Conservation (phyloP, 139 green algal species). For the Chlorokybus atmophyticus region DNA sequence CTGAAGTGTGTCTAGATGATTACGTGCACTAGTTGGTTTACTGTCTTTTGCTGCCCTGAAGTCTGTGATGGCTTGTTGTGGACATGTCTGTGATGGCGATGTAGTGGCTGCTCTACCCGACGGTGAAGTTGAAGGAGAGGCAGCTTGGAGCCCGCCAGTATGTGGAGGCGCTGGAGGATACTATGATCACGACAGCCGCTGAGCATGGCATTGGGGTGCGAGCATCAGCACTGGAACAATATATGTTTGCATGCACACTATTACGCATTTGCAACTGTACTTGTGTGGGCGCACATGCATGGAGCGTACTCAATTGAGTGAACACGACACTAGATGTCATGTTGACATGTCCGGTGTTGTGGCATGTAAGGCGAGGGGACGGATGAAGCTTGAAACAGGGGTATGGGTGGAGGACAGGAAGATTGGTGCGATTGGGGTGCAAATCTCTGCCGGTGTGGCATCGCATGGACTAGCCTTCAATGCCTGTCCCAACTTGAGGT, state of each 20-base stretch:
- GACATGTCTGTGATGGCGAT: too few species aligned
- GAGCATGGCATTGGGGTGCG: slow-evolving; percentile 23
- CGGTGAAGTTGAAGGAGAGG: slow-evolving; percentile 52
- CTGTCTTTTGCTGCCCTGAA: too few species aligned
- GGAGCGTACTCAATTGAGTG: too few species aligned
- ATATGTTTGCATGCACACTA: too few species aligned
- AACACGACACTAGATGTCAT: too few species aligned
- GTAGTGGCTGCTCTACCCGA: slow-evolving; percentile 66
- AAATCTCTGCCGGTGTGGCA: slow-evolving; percentile 65
- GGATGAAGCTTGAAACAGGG: slow-evolving; percentile 49
- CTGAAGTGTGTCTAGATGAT: too few species aligned
- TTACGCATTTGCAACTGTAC: too few species aligned
- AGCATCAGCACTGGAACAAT: too few species aligned
- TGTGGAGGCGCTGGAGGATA: slow-evolving; percentile 81
- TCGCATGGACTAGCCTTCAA: slow-evolving; percentile 87
- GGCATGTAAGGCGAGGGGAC: slow-evolving; percentile 38
- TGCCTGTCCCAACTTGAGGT: slow-evolving; percentile 49
- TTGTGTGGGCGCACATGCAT: too few species aligned
- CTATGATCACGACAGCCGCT: slow-evolving; percentile 40
- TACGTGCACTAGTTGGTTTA: too few species aligned
- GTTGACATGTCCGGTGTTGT: too few species aligned
- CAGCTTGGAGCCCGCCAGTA: slow-evolving; percentile 59
- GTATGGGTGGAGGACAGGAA: slow-evolving; percentile 79
- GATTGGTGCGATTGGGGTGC: slow-evolving; percentile 78
- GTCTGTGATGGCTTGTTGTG: too few species aligned